Evolutionary conservation across 441 rosid species (phyloP).

Genomic region (Populus hybrid): DNA sequence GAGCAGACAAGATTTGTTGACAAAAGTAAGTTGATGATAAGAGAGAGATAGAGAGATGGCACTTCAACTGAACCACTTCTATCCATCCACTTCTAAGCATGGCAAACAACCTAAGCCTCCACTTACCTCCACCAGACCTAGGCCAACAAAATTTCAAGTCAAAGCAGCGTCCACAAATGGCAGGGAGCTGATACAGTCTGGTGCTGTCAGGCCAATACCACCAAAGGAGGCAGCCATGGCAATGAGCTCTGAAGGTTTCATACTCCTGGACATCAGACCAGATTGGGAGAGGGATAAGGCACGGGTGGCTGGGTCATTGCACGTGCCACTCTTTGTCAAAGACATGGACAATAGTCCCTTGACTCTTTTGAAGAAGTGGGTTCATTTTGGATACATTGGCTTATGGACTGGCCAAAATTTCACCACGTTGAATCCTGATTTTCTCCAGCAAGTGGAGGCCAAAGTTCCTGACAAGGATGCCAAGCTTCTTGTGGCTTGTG

Average conservation of each 20-base stretch:
- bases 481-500: conserved; percentile 80
- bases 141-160: conserved; percentile 23
- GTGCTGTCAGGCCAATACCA: conserved; percentile 51
- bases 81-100: conserved; percentile 19
- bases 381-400: conserved; percentile 88
- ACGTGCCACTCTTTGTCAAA: conserved; percentile 74
- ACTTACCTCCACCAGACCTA: conserved; percentile 11
- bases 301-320: conserved; percentile 64
- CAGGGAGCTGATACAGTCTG: conserved; percentile 61
- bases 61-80: conserved; percentile 34
- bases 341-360: conserved; percentile 63
- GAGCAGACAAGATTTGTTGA: not conserved
- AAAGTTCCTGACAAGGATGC: conserved; percentile 56
- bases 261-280: conserved; percentile 77
- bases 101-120: conserved; percentile 16
- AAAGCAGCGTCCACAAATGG: conserved; percentile 29
- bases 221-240: conserved; percentile 60
- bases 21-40: conserved; percentile 16
- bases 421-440: conserved; percentile 63
- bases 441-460: conserved; percentile 48
- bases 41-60: conserved; percentile 29
- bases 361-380: conserved; percentile 89
- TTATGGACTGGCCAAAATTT: conserved; percentile 92
- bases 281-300: conserved; percentile 86
- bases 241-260: conserved; percentile 50